Conservation (phyloP, 306 rosid species). For the Vigna angularis region DNA sequence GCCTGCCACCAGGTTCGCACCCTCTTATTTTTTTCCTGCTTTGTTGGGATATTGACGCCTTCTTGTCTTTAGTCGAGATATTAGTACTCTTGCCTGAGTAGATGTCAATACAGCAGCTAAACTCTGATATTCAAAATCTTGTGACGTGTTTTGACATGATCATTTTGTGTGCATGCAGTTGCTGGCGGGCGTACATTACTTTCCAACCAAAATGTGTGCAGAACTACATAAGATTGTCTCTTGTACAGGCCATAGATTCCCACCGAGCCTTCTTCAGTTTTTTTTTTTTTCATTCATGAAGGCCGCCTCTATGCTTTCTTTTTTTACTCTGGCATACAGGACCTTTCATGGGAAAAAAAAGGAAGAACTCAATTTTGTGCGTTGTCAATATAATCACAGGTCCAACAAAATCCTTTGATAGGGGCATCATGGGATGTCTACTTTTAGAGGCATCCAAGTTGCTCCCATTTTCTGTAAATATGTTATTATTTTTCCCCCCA, state of each 20-base stretch:
- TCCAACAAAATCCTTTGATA: constrained; percentile 45
- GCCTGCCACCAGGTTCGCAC: constrained; percentile 59
- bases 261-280: constrained; percentile 59
- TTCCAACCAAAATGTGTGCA: constrained; percentile 50
- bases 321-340: constrained; percentile 55
- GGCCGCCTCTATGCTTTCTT: constrained; percentile 59
- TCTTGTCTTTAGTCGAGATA: background rate
- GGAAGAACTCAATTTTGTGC: constrained; percentile 49
- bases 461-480: constrained; percentile 64
- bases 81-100: background rate
- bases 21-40: constrained; percentile 27
- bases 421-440: constrained; percentile 59
- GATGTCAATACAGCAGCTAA: background rate
- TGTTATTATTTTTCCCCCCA: constrained; percentile 7
- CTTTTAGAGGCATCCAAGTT: constrained; percentile 68
- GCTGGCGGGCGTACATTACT: constrained; percentile 50
- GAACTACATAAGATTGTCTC: constrained; percentile 57
- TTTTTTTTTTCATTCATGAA: constrained; percentile 62
- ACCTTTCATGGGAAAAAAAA: constrained; percentile 45
- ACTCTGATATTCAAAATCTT: background rate
- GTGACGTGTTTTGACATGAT: constrained; percentile 24
- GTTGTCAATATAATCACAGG: constrained; percentile 51
- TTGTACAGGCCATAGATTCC: constrained; percentile 77
- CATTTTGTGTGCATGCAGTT: constrained; percentile 52
- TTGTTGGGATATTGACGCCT: constrained; percentile 16